These are phyloP conservation scores for Porogramme epimiltina DNA, from an alignment of 1,284 basidiomycete genomes.

Conservation along the genomic window DNA sequence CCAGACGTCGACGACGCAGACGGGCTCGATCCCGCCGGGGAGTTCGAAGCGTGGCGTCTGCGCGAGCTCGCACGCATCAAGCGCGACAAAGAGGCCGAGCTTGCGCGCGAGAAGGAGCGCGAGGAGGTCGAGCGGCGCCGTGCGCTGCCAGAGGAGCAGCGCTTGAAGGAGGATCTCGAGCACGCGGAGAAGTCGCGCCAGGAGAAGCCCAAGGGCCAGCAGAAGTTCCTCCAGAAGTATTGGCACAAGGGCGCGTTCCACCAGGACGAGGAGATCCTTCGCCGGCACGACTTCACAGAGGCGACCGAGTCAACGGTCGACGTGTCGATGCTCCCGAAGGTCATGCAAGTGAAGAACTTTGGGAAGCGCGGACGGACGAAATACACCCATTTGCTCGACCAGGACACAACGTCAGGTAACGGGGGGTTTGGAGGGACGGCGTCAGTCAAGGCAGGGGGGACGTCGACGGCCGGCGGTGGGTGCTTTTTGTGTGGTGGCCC, in stretches of 20 bases:
- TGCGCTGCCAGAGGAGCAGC: slow-evolving; percentile 89
- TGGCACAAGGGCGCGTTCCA: slow-evolving; percentile 99
- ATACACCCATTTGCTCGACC: slow-evolving; percentile 93
- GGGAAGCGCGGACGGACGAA: slow-evolving; percentile 92
- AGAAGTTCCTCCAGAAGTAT: slow-evolving; percentile 96
- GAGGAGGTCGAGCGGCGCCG: slow-evolving; percentile 90
- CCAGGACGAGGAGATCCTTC: slow-evolving; percentile 91
- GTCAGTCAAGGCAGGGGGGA: slow-evolving; percentile 57
- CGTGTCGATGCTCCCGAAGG: slow-evolving; percentile 83
- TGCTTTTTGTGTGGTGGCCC: slow-evolving; percentile 93
- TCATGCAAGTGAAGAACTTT: slow-evolving; percentile 98
- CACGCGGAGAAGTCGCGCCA: slow-evolving; percentile 79
- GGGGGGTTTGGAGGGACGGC: slow-evolving; percentile 74
- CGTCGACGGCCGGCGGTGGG: slow-evolving; percentile 58
- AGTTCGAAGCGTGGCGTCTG: slow-evolving; percentile 96
- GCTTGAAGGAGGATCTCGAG: slow-evolving; percentile 89
- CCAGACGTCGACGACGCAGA: slow-evolving; percentile 96
- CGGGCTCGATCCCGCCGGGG: slow-evolving; percentile 84
- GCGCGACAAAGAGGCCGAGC: slow-evolving; percentile 85
- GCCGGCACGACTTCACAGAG: slow-evolving; percentile 84
- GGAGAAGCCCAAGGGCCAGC: slow-evolving; percentile 85
- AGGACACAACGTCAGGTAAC: slow-evolving; percentile 79
- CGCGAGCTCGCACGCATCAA: slow-evolving; percentile 92
- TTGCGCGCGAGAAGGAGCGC: slow-evolving; percentile 77
- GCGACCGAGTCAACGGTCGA: slow-evolving; percentile 88